Evolutionary conservation across 2,329 filamentous ascomycete genomes (phyloP).

Genomic region (Aulographum hederae): DNA sequence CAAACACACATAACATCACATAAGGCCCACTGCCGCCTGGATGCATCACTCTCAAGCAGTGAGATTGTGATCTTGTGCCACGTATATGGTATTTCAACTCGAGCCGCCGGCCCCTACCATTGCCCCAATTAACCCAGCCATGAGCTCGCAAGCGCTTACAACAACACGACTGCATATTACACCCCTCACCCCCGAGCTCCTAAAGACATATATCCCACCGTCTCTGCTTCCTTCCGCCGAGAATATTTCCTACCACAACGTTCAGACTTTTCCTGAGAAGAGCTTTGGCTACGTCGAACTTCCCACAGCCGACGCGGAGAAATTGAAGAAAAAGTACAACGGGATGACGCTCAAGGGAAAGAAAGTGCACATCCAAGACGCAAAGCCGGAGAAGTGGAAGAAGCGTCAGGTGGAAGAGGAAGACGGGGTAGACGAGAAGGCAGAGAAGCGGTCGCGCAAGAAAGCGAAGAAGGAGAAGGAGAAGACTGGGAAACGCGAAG

Average conservation of each 20-base stretch:
- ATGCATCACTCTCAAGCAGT: no score
- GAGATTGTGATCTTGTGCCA: no score
- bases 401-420: constrained; percentile 32
- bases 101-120: no score
- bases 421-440: constrained; percentile 11
- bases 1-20: no score
- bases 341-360: constrained; percentile 67
- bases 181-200: constrained; percentile 59
- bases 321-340: constrained; percentile 78
- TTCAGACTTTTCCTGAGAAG: constrained; percentile 79
- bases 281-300: constrained; percentile 83
- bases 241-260: constrained; percentile 72
- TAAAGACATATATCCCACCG: constrained; percentile 53
- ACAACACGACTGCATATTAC: constrained; percentile 66
- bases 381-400: constrained; percentile 43
- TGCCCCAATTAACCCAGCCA: no score
- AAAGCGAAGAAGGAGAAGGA: constrained; percentile 25
- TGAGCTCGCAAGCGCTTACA: no score
- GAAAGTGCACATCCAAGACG: constrained; percentile 73
- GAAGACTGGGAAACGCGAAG: constrained; percentile 28
- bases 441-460: constrained; percentile 31
- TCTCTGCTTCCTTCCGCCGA: constrained; percentile 47
- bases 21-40: no score
- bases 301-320: constrained; percentile 67
- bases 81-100: no score